Base-by-base conservation (phyloP, 306 rosid species). In the Acacia crassicarpa region DNA sequence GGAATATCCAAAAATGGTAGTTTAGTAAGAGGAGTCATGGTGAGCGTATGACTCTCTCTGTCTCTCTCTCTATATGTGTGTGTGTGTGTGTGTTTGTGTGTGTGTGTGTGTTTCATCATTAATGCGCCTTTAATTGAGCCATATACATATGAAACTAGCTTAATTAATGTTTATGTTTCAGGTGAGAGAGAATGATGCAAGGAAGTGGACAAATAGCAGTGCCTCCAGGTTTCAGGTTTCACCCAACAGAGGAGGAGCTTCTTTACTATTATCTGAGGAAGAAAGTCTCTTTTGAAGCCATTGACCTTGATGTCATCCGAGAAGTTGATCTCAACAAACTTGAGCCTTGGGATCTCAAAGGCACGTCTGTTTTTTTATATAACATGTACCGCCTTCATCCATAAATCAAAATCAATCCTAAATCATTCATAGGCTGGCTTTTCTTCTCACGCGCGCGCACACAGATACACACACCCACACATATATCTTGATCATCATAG, bases 331-430 rank as follows among this genome's bases (percentile, higher is more conserved):
- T 95, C 71, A 95, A 95, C 89, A 95, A 88, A 83, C 97, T 95
- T 27, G 98, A 93, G 83, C 99, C 99, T 65, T 95, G 99, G 99
- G 99, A 95, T 46, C 98, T 95, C 85, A 95, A 95, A 92, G 99
- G 99, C 6, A 38, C 8, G 41, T 95, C 22, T 62, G 17, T 48
- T 10, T 48, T 14, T 48, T 14, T 48, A 9, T 48, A 48, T 46
- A 46, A 46, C 51, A 46, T 38, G 41, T 38, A 1, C 8, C 8
- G 6, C 41, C 41, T 38, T 38, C 41, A 38, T 38, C 41, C 41
- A 38, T 38, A 6, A 38, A 38, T 38, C 41, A 38, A 38, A 38
- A 6, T 15, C 49, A 45, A 45, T 45, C 49, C 14, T 12, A 12
- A 45, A 10, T 45, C 51, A 45, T 12, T 12, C 4, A 11, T 45